Conservation (phyloP, 257 asterid species). For the Solanum pennellii region DNA sequence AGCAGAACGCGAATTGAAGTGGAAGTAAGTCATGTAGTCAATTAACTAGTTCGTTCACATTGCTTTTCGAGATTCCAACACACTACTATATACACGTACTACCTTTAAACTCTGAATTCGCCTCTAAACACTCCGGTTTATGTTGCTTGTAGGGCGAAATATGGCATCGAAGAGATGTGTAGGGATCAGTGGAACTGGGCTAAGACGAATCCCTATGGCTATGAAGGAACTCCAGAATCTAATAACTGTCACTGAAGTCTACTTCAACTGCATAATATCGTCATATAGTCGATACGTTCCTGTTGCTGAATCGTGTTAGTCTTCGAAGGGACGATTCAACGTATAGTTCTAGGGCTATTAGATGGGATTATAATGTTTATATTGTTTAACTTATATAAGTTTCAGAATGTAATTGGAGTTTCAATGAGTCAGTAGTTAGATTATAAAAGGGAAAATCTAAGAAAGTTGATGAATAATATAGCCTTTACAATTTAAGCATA, state of each 20-base stretch:
- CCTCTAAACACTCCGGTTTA: not conserved
- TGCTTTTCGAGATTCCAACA: not conserved
- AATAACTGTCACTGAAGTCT: not conserved
- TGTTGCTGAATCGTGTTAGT: not conserved
- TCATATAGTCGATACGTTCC: not conserved
- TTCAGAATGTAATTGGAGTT: not conserved
- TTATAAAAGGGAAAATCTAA: not conserved
- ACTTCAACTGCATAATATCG: not conserved
- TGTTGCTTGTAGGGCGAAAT: constrained; percentile 56
- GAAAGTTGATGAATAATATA: not conserved
- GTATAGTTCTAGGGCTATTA: not conserved
- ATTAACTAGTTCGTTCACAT: not conserved
- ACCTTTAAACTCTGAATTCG: not conserved
- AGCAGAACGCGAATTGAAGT: constrained; percentile 77
- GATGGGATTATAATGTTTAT: not conserved
- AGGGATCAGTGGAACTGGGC: constrained; percentile 99
- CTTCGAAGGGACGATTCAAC: not conserved
- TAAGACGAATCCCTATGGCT: constrained; percentile 89
- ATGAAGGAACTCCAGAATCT: constrained; percentile 21
- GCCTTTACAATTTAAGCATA: not conserved
- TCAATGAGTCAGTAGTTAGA: not conserved
- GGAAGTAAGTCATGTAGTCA: constrained; percentile 60
- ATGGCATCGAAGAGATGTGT: constrained; percentile 78
- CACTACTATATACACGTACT: not conserved
- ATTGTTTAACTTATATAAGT: not conserved